Evolutionary conservation across 768 basidiomycete species (phyloP).

Genomic region (Tricholoma hemisulphureum): DNA sequence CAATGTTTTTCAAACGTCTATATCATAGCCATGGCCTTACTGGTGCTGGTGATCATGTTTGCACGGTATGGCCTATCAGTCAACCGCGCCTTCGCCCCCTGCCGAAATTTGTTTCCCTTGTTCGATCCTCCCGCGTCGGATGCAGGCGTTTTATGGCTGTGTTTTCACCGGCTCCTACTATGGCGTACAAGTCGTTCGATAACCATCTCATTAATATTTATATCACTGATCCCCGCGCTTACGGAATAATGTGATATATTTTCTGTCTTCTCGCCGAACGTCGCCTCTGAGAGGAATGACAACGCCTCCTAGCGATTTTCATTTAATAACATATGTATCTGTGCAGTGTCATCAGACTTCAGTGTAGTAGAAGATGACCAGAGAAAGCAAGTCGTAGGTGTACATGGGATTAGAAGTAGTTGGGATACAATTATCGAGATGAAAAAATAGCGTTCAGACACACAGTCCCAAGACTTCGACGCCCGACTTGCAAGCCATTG

Average conservation of each 20-base stretch:
- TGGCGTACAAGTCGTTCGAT: slow-evolving; percentile 55
- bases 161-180: slow-evolving; percentile 52
- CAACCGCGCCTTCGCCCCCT: slow-evolving; percentile 60
- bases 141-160: too few relatives aligned
- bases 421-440: slow-evolving; percentile 28
- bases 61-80: slow-evolving; percentile 83
- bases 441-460: slow-evolving; percentile 18
- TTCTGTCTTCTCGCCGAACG: slow-evolving; percentile 64
- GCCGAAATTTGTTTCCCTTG: slow-evolving; percentile 52
- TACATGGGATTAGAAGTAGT: slow-evolving; percentile 21
- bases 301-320: slow-evolving; percentile 1
- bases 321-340: too few relatives aligned
- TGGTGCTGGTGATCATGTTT: slow-evolving; percentile 74
- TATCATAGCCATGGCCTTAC: slow-evolving; percentile 55
- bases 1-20: too few relatives aligned
- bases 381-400: slow-evolving; percentile 18
- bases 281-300: slow-evolving; percentile 63
- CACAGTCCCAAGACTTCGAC: slow-evolving; percentile 31
- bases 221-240: slow-evolving; percentile 39
- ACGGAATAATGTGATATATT: slow-evolving; percentile 47
- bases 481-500: slow-evolving; percentile 26
- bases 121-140: slow-evolving; percentile 53
- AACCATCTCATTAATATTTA: background rate
- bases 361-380: background rate
- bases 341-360: slow-evolving; percentile 20